Conservation (phyloP, 208 protist genomes). For the Crithidia thermophila region DNA sequence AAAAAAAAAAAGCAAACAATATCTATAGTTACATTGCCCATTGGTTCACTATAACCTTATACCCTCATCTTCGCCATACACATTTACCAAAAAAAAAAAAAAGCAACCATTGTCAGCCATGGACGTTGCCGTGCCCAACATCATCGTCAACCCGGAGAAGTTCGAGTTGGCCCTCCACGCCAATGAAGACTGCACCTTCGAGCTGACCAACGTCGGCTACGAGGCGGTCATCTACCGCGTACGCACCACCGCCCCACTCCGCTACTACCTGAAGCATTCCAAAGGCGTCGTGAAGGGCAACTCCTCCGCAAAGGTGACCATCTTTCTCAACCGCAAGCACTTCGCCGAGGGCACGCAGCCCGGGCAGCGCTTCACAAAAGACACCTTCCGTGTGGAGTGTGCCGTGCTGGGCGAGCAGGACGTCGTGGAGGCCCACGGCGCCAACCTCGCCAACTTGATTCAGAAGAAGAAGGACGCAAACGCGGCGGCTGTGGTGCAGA, state of each 20-base stretch:
- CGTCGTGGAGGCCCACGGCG: slow-evolving; percentile 54
- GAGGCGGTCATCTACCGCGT: slow-evolving; percentile 76
- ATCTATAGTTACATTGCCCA: not conserved
- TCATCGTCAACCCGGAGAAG: slow-evolving; percentile 55
- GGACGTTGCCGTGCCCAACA: slow-evolving; percentile 35
- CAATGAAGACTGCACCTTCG: slow-evolving; percentile 72
- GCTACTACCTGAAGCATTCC: slow-evolving; percentile 76
- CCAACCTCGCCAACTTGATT: slow-evolving; percentile 70
- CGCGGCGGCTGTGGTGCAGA: slow-evolving; percentile 44
- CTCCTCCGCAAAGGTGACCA: slow-evolving; percentile 52
- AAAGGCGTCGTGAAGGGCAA: slow-evolving; percentile 80
- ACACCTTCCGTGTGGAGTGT: slow-evolving; percentile 85
- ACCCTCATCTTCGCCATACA: slow-evolving; percentile 2
- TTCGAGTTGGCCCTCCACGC: slow-evolving; percentile 58
- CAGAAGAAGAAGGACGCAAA: slow-evolving; percentile 65
- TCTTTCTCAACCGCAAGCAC: slow-evolving; percentile 61
- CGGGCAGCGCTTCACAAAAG: slow-evolving; percentile 34
- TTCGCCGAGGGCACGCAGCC: slow-evolving; percentile 19
- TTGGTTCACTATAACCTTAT: not conserved
- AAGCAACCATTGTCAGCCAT: slow-evolving; percentile 13
- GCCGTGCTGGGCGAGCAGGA: slow-evolving; percentile 54
- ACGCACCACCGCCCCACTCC: slow-evolving; percentile 65
- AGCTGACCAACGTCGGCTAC: slow-evolving; percentile 80
- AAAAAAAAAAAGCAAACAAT: slow-evolving; percentile 19
- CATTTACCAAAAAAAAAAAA: slow-evolving; percentile 28